Evolutionary conservation across 805 yeast genomes (phyloP).

Genomic region (Citeromyces nyonsensis): DNA sequence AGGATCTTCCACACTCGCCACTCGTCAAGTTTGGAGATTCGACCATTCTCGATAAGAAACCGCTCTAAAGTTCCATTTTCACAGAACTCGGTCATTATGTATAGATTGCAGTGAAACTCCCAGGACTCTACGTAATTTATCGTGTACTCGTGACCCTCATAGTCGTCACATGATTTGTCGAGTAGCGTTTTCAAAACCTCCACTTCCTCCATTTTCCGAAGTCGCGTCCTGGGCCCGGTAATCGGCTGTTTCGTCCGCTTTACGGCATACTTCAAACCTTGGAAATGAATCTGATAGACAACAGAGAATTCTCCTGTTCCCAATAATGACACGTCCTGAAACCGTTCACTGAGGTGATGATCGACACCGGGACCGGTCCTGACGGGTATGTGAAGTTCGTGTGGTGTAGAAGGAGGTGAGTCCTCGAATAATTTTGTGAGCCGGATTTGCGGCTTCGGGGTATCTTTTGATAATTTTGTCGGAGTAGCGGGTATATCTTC

Average conservation of each 20-base stretch:
- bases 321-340: conserved; percentile 52
- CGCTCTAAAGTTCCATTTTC: conserved; percentile 80
- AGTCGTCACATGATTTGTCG: conserved; percentile 21
- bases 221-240: conserved; percentile 39
- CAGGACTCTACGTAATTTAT: conserved; percentile 73
- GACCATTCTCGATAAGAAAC: conserved; percentile 66
- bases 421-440: too few species aligned
- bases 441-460: too few species aligned
- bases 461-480: too few species aligned
- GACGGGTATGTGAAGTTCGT: too few species aligned
- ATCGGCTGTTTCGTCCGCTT: conserved; percentile 67
- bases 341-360: conserved; percentile 29
- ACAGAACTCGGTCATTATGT: conserved; percentile 90
- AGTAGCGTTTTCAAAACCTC: conserved; percentile 37
- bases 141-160: conserved; percentile 64
- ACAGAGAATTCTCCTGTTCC: conserved; percentile 85
- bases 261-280: conserved; percentile 64
- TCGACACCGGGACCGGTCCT: conserved; percentile 11
- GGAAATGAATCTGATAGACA: conserved; percentile 70
- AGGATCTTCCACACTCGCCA: conserved; percentile 97
- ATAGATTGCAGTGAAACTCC: conserved; percentile 63
- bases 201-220: conserved; percentile 59
- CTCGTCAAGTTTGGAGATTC: conserved; percentile 72
- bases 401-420: too few species aligned
- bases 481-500: too few species aligned